Conservation (phyloP, 2,329 filamentous ascomycete genomes). For the Colletotrichum sp. region DNA sequence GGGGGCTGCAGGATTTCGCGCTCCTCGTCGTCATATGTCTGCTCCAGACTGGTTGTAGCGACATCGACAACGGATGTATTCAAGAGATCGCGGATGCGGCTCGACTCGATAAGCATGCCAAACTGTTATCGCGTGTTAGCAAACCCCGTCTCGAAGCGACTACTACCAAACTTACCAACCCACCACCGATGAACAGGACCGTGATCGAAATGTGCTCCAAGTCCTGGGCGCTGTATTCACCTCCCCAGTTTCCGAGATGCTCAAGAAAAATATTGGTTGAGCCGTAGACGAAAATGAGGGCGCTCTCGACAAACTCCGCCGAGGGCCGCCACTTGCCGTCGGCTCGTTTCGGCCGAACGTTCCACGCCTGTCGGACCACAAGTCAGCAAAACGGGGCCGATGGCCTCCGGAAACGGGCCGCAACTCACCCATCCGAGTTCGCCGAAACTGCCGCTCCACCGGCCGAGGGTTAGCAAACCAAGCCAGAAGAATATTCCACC, state of each 20-base stretch:
- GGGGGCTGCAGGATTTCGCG: slow-evolving; percentile 56
- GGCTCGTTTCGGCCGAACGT: slow-evolving; percentile 68
- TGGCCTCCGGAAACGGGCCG: neutral
- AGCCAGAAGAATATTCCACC: slow-evolving; percentile 96
- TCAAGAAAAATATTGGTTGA: slow-evolving; percentile 91
- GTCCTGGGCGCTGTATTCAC: slow-evolving; percentile 77
- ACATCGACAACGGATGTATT: slow-evolving; percentile 55
- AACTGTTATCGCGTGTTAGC: slow-evolving; percentile 49
- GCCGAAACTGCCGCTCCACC: slow-evolving; percentile 89
- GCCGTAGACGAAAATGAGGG: slow-evolving; percentile 90
- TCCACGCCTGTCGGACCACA: slow-evolving; percentile 72
- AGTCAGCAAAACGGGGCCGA: slow-evolving; percentile 10
- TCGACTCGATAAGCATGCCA: slow-evolving; percentile 86
- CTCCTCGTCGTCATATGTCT: slow-evolving; percentile 47
- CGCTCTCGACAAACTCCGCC: slow-evolving; percentile 88
- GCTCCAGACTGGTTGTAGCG: slow-evolving; percentile 32
- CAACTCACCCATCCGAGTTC: slow-evolving; percentile 80
- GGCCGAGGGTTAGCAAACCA: slow-evolving; percentile 82
- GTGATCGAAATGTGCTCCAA: slow-evolving; percentile 94
- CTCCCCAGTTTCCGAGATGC: slow-evolving; percentile 77
- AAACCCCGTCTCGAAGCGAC: neutral
- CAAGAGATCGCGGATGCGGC: slow-evolving; percentile 69
- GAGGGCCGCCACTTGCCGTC: slow-evolving; percentile 74
- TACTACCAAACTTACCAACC: slow-evolving; percentile 63
- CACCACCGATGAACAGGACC: slow-evolving; percentile 91